These are phyloP conservation scores for Gossypium sturtianum DNA, from an alignment of 345 rosid species.

Conservation along the genomic window DNA sequence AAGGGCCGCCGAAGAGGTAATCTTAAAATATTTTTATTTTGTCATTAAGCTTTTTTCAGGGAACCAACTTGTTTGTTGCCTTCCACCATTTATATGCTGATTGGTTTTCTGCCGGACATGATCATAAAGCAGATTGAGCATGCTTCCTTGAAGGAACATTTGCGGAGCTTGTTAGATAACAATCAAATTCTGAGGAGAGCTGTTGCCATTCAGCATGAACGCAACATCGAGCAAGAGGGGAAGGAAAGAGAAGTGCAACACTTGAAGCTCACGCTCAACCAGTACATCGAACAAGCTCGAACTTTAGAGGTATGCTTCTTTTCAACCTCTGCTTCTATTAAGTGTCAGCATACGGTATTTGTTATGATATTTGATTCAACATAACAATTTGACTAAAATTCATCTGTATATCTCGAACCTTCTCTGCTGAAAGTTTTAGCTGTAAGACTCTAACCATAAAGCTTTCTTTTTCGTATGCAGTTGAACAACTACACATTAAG, in stretches of 20 bases:
- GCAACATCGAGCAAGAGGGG: background rate
- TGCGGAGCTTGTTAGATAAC: conserved; percentile 3
- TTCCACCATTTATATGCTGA: background rate
- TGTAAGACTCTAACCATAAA: background rate
- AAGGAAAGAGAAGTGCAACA: conserved; percentile 10
- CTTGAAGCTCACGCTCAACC: background rate
- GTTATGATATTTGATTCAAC: background rate
- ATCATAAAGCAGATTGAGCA: background rate
- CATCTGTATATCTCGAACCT: background rate
- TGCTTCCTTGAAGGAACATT: background rate
- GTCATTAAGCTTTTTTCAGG: background rate
- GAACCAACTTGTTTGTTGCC: background rate
- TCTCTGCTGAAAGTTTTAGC: background rate
- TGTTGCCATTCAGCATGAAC: conserved; percentile 12
- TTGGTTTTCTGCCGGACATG: background rate
- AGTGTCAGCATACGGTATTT: background rate
- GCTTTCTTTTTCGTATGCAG: background rate
- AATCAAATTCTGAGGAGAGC: conserved; percentile 10
- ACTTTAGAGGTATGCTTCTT: conserved; percentile 5
- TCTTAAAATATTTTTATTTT: background rate
- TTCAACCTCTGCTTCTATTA: background rate
- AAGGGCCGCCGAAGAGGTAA: background rate
- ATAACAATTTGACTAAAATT: background rate
- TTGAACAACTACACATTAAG: conserved; percentile 8
- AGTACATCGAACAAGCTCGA: conserved; percentile 7